phyloP scores from a whole-genome alignment of 768 basidiomycete species.

The Amylocystis lapponica region DNA sequence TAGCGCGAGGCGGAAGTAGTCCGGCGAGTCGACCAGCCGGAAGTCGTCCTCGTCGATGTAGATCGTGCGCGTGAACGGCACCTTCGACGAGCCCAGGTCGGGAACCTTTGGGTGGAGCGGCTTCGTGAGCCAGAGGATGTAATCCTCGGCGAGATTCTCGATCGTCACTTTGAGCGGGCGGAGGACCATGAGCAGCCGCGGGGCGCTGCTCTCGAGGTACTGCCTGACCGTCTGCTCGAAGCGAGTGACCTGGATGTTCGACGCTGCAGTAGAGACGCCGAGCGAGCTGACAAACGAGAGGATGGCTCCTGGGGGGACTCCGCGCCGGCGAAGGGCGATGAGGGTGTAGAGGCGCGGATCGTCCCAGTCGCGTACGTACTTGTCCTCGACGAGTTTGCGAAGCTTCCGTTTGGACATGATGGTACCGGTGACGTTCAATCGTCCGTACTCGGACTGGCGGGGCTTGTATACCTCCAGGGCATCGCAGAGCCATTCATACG shows the following conservation, averaged over 20 bases:
- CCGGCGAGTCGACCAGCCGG: slow-evolving; percentile 82
- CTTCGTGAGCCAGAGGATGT: slow-evolving; percentile 78
- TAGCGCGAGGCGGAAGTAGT: slow-evolving; percentile 96
- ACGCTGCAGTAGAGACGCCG: slow-evolving; percentile 84
- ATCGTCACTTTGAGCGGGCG: slow-evolving; percentile 87
- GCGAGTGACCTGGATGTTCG: slow-evolving; percentile 81
- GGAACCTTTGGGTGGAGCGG: slow-evolving; percentile 93
- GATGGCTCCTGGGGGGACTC: slow-evolving; percentile 95
- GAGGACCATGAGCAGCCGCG: slow-evolving; percentile 88
- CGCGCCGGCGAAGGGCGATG: slow-evolving; percentile 90
- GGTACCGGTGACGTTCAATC: slow-evolving; percentile 88
- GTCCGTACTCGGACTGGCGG: slow-evolving; percentile 93
- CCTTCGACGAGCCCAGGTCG: slow-evolving; percentile 70
- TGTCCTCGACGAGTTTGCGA: slow-evolving; percentile 76
- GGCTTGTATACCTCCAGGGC: slow-evolving; percentile 97
- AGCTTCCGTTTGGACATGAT: slow-evolving; percentile 98
- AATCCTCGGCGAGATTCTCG: slow-evolving; percentile 86
- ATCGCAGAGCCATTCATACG: slow-evolving; percentile 99
- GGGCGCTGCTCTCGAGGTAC: slow-evolving; percentile 84
- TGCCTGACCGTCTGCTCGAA: slow-evolving; percentile 88
- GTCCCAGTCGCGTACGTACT: slow-evolving; percentile 89
- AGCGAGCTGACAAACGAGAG: slow-evolving; percentile 87
- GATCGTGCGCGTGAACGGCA: slow-evolving; percentile 83
- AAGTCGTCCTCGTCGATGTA: slow-evolving; percentile 96
- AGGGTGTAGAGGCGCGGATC: slow-evolving; percentile 97